phyloP scores from a whole-genome alignment of 805 yeast species.

The Brettanomyces bruxellensis region DNA sequence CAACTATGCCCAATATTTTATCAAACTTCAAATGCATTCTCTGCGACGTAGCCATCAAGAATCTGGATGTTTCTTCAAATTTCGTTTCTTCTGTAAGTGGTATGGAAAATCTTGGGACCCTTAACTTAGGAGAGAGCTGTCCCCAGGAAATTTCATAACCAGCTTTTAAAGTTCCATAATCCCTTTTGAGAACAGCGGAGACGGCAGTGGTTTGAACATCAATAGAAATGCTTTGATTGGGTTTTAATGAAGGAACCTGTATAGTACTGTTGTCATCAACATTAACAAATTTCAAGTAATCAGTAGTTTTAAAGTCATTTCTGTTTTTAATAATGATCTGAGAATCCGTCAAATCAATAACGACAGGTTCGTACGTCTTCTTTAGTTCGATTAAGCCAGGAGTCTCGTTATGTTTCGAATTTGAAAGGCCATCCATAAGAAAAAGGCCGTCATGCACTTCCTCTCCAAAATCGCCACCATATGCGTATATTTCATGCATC shows the following conservation, averaged over 20 bases:
- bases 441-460: background rate
- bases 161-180: background rate
- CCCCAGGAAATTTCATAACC: slow-evolving; percentile 1
- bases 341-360: background rate
- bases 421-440: background rate
- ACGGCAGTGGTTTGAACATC: background rate
- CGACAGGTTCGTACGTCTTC: background rate
- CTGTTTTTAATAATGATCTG: background rate
- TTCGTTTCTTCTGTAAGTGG: background rate
- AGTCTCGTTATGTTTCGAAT: background rate
- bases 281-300: background rate
- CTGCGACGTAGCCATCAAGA: background rate
- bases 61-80: background rate
- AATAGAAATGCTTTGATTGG: background rate
- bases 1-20: background rate
- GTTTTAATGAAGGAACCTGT: background rate
- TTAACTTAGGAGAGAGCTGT: background rate
- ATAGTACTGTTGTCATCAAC: background rate
- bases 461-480: slow-evolving; percentile 1
- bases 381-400: background rate
- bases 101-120: background rate
- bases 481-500: background rate
- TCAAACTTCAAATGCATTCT: background rate
- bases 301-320: background rate
- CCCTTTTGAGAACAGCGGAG: background rate